These are phyloP conservation scores for Arabidopsis hybrid DNA, from an alignment of 441 rosid genomes.

Conservation along the genomic window DNA sequence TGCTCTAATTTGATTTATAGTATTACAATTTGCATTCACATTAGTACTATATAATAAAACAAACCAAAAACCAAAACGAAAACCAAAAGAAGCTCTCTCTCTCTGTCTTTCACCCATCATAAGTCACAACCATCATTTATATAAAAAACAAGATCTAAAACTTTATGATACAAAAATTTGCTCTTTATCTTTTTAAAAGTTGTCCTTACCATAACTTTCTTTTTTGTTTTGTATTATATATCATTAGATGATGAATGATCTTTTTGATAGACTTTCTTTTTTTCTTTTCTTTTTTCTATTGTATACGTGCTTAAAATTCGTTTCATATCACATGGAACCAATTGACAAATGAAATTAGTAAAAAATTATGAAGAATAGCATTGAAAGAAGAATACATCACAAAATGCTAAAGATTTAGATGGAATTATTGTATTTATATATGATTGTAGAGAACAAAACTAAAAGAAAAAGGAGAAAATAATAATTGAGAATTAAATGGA, in stretches of 20 bases:
- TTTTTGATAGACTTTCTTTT: not conserved
- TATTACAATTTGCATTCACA: conserved; percentile 19
- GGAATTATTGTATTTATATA: no score
- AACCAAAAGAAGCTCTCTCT: conserved; percentile 25
- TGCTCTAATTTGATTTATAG: no score
- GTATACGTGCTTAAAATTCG: not conserved
- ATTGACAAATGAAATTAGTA: not conserved
- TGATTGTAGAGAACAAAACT: not conserved
- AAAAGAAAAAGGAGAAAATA: not conserved
- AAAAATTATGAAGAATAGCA: no score
- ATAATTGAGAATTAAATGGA: not conserved
- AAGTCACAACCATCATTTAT: conserved; percentile 32
- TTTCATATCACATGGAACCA: not conserved
- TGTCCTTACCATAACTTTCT: conserved; percentile 20
- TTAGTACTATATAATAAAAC: not conserved
- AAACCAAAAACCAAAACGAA: conserved; percentile 2
- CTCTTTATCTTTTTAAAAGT: conserved; percentile 10
- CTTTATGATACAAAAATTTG: not conserved
- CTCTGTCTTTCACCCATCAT: conserved; percentile 35
- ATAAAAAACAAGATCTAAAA: conserved; percentile 30
- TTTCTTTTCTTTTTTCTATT: not conserved
- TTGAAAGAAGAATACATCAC: not conserved
- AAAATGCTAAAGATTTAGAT: not conserved
- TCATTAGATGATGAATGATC: conserved; percentile 40
- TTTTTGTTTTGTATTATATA: conserved; percentile 10